A percentile compares a stretch with the other conserved stretches of the same genome.
Evolutionary conservation across 139 green algal genomes (phyloP).

Genomic region (Mesostigma viride): DNA sequence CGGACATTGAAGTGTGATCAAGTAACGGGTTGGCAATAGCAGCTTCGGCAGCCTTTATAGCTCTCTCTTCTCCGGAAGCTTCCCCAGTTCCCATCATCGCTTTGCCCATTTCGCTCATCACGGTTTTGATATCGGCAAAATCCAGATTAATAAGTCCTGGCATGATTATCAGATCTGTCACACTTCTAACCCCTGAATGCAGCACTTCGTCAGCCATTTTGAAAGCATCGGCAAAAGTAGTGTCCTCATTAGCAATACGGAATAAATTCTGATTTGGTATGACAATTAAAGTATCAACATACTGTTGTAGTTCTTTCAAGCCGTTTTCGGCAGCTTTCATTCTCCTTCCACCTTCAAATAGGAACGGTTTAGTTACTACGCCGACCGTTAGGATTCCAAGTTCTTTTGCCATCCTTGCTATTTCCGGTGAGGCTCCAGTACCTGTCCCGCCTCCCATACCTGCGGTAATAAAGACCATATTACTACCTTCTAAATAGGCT

Average conservation of each 20-base stretch:
- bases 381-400: conserved; percentile 66
- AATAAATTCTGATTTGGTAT: conserved; percentile 77
- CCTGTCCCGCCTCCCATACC: conserved; percentile 87
- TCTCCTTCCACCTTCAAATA: conserved; percentile 64
- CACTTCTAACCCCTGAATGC: conserved; percentile 75
- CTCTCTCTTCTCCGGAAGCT: conserved; percentile 40
- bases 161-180: conserved; percentile 88
- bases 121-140: conserved; percentile 85
- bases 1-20: conserved; percentile 74
- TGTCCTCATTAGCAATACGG: conserved; percentile 60
- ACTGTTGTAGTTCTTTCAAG: conserved; percentile 52
- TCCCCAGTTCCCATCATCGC: conserved; percentile 71
- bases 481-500: conserved; percentile 35
- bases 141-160: conserved; percentile 90
- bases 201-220: conserved; percentile 83
- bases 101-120: conserved; percentile 83
- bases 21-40: conserved; percentile 79
- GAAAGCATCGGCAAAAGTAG: conserved; percentile 81
- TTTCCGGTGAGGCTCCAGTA: conserved; percentile 67
- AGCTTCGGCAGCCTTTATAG: conserved; percentile 46
- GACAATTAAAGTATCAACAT: conserved; percentile 66
- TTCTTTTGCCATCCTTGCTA: conserved; percentile 63
- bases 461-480: conserved; percentile 76
- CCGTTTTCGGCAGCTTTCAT: conserved; percentile 42
- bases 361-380: conserved; percentile 78